A percentile compares a stretch with the other conserved stretches of the same genome.
Evolutionary conservation across 177 flowering plant species (phyloP).

Genomic region (Vitis hybrid): DNA sequence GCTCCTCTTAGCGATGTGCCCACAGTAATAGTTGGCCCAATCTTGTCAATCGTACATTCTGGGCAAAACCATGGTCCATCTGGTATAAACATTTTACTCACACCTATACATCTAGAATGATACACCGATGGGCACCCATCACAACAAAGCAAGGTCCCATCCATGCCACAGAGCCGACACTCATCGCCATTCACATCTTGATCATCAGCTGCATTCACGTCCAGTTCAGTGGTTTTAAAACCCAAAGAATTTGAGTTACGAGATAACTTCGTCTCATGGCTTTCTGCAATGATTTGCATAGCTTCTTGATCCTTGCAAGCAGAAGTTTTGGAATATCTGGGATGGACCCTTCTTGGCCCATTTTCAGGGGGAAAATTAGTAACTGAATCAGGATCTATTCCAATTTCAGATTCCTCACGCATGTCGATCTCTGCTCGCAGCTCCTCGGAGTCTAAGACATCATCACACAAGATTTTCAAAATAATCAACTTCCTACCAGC

Average conservation of each 20-base stretch:
- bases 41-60: slow-evolving; percentile 65
- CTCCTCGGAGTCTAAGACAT: slow-evolving; percentile 66
- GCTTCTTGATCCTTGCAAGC: slow-evolving; percentile 54
- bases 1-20: slow-evolving; percentile 76
- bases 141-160: slow-evolving; percentile 91
- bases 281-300: slow-evolving; percentile 32
- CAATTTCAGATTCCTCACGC: slow-evolving; percentile 72
- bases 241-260: slow-evolving; percentile 20
- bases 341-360: slow-evolving; percentile 73
- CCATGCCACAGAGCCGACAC: slow-evolving; percentile 97
- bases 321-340: slow-evolving; percentile 67
- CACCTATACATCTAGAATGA: slow-evolving; percentile 90
- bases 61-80: slow-evolving; percentile 95
- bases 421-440: slow-evolving; percentile 76
- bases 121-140: slow-evolving; percentile 98
- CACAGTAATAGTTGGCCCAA: slow-evolving; percentile 40
- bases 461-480: slow-evolving; percentile 88
- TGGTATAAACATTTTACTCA: slow-evolving; percentile 69
- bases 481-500: slow-evolving; percentile 58
- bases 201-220: slow-evolving; percentile 31
- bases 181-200: slow-evolving; percentile 83
- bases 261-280: slow-evolving; percentile 23
- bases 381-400: slow-evolving; percentile 44
- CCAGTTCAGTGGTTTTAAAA: slow-evolving; percentile 25
- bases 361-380: slow-evolving; percentile 25